Conservation (phyloP, 176 grass and related monocot genomes). For the Rhynchospora tenuis region DNA sequence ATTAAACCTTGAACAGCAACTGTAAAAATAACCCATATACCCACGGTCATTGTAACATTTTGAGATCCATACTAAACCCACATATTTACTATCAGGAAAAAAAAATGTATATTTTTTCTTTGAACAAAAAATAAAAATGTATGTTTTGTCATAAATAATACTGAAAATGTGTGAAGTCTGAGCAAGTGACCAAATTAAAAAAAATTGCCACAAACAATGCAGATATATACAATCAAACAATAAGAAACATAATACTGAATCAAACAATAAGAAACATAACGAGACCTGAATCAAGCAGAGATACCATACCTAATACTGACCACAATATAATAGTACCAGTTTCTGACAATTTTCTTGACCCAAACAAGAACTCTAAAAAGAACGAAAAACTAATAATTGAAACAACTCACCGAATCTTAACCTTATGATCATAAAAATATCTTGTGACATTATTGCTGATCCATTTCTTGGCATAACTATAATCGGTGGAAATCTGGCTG, state of each 20-base stretch:
- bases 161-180: too few relatives aligned
- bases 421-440: conserved; percentile 40
- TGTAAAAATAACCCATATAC: neutral
- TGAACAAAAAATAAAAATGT: too few relatives aligned
- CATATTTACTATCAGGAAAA: too few relatives aligned
- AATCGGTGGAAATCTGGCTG: conserved; percentile 28
- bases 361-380: neutral
- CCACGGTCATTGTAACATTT: neutral
- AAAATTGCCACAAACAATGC: too few relatives aligned
- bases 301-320: neutral
- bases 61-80: neutral
- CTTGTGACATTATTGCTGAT: conserved; percentile 56
- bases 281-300: neutral
- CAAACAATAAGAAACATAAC: too few relatives aligned
- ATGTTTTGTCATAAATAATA: too few relatives aligned
- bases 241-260: too few relatives aligned
- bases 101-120: too few relatives aligned
- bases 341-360: neutral
- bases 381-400: neutral
- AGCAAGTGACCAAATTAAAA: too few relatives aligned
- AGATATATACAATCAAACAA: too few relatives aligned
- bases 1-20: neutral
- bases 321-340: neutral
- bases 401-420: conserved; percentile 52
- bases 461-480: conserved; percentile 49